phyloP scores from a whole-genome alignment of 352 stramenopile species.

The Globisporangium alternatum region DNA sequence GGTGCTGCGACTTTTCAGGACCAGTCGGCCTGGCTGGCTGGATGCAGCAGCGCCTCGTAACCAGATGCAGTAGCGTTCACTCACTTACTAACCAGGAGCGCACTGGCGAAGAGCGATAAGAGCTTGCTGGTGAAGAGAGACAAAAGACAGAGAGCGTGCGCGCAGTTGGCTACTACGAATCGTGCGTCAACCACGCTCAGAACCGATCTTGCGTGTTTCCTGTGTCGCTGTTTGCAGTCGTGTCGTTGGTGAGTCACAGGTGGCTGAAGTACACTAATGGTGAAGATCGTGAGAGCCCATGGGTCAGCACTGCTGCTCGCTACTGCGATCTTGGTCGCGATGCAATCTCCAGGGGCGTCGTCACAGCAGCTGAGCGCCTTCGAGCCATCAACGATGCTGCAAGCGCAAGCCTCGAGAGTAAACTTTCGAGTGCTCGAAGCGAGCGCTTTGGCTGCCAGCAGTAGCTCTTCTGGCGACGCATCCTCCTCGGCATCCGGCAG shows the following conservation, averaged over 20 bases:
- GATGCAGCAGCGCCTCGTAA: background rate
- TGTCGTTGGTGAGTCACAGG: background rate
- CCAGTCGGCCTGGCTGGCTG: background rate
- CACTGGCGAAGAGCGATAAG: background rate
- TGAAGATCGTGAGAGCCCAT: background rate
- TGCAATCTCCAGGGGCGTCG: background rate
- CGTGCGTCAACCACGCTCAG: background rate
- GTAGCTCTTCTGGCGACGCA: background rate
- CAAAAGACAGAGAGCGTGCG: background rate
- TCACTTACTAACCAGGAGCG: background rate
- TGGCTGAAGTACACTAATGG: background rate
- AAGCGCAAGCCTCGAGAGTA: background rate
- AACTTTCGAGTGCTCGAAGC: background rate
- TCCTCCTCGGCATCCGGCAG: background rate
- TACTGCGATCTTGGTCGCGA: background rate
- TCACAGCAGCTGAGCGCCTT: background rate
- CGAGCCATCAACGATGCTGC: background rate
- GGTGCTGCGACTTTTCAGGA: constrained; percentile 2
- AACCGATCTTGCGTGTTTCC: background rate
- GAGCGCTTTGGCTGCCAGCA: background rate
- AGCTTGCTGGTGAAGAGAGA: background rate
- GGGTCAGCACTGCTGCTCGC: background rate
- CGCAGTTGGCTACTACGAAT: background rate
- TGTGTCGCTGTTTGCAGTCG: background rate
- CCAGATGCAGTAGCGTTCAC: background rate